Base-by-base conservation (phyloP, 768 basidiomycete genomes). In the Tylopilus felleus region DNA sequence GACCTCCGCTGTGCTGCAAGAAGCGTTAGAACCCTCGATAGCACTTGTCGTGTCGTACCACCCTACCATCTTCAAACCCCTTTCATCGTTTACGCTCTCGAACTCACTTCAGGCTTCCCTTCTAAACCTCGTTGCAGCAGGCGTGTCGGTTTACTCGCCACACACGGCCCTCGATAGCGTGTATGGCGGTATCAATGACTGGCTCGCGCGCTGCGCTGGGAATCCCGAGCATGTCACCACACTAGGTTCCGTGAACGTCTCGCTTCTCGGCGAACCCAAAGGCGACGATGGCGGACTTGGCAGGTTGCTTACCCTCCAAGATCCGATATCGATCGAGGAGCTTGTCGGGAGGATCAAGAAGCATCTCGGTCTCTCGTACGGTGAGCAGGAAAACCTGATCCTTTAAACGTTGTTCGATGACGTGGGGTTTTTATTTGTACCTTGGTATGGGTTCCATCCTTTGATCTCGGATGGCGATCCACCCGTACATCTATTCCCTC, bases 131-230 rank as follows among this genome's bases (percentile, higher is more conserved):
- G 85, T 86, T 0, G 86, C 90, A 1, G 77, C 82, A 13, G 94
- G 94, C 1, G 86, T 98, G 52, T 88, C 87, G 1, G 80, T 98
- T 5, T 96, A 90, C 73, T 80, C 80, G 38, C 93, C 96, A 3
- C 96, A 98, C 72, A 92, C 90, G 0, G 83, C 92, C 0, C 78
- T 97, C 17, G 96, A 98, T 72, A 79, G 78, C n/a, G 84, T 90
- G 1, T 78, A 81, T 61, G 89, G 82, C 6, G 95, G 96, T 0
- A 82, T 96, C 49, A 97, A 96, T 65, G 93, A 95, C 71, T 97
- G 90, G 90, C 80, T 94, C 16, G 88, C 83, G 1, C 65, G 74
- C 67, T 82, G 79, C 33, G 66, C 81, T 31, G 71, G 81, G 57
- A 73, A 71, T 45, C 58, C 61, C 7, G 65, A 64, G 27, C 50